Evolutionary conservation across 1,284 basidiomycete species (phyloP).

Genomic region (Apiotrichum mycotoxinovorans): DNA sequence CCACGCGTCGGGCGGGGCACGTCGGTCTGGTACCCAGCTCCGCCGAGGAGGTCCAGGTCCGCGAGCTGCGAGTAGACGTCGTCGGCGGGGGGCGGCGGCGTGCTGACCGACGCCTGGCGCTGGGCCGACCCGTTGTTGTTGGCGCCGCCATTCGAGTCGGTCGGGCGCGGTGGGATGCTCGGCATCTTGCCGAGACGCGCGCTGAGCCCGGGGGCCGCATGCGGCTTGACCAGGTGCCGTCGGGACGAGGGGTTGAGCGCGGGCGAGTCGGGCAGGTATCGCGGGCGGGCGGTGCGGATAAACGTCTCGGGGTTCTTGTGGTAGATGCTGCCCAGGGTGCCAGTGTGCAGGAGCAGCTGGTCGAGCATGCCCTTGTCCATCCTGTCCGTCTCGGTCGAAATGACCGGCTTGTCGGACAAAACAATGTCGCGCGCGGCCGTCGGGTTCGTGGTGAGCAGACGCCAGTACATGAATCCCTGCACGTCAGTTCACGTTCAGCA

Average conservation of each 20-base stretch:
- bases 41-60: slow-evolving; percentile 42
- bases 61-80: slow-evolving; percentile 49
- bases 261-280: slow-evolving; percentile 47
- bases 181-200: slow-evolving; percentile 12
- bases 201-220: slow-evolving; percentile 6
- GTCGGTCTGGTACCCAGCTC: slow-evolving; percentile 44
- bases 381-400: slow-evolving; percentile 94
- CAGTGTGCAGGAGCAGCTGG: slow-evolving; percentile 53
- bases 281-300: slow-evolving; percentile 49
- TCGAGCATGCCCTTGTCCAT: slow-evolving; percentile 95
- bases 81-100: slow-evolving; percentile 9
- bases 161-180: slow-evolving; percentile 17
- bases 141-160: slow-evolving; percentile 11
- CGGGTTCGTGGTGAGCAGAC: slow-evolving; percentile 90
- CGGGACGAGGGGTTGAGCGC: slow-evolving; percentile 48
- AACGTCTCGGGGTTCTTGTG: slow-evolving; percentile 51
- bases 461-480: slow-evolving; percentile 95
- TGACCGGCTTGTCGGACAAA: slow-evolving; percentile 88
- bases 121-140: slow-evolving; percentile 3
- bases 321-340: slow-evolving; percentile 50
- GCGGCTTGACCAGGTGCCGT: slow-evolving; percentile 40
- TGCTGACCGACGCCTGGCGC: slow-evolving; percentile 1
- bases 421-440: slow-evolving; percentile 84
- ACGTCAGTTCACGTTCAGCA: neutral
- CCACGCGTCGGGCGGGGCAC: slow-evolving; percentile 39